Evolutionary conservation across 495 filamentous ascomycete genomes (phyloP), one percentile per base, ranked within the genome.

Genomic region (Bacidia gigantensis): DNA sequence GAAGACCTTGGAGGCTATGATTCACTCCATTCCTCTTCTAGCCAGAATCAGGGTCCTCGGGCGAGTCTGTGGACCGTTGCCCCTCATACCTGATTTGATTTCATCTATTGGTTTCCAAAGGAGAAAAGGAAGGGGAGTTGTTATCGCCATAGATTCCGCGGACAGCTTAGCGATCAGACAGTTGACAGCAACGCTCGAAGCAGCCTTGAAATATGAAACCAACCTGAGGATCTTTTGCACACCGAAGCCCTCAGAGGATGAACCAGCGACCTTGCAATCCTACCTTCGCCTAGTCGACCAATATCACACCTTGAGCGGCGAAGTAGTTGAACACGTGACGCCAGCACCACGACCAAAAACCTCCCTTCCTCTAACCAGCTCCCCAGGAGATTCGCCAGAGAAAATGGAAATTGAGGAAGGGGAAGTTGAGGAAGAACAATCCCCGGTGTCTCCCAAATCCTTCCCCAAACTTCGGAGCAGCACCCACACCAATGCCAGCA

Each of bases 101-200:
- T 67, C 65, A n/a, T 70, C 65, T 7, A 57, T 66, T 9, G 32
- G 25, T 25, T 26, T 50, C 47, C 25, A 38, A 18, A 38, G 26
- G 47, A 64, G 61, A 29, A 67, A 66, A 50, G 64, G 72, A 22
- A 76, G 89, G 39, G 89, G 93, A 0, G 76, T 86, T 1, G 74
- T 96, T 23, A 81, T 97, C 44, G 82, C 86, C 0, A 65, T 98
- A 21, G 92, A 98, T 62, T 87, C 89, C 12, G 67, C 82, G 21
- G 75, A 84, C 47, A 59, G 64, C 2, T 56, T 63, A 1, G 59
- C 82, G 11, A 24, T 78, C 1, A 63, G 69, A 18, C 80, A 81
- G 55, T 75, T 95, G 2, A 74, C 79, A 40, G 71, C 73, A 9
- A 72, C 74, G 20, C 61, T 94, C 22, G 64, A 61, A 21, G 75